Evolutionary conservation across 805 yeast species (phyloP).

Genomic region (Priceomyces haplophilus): DNA sequence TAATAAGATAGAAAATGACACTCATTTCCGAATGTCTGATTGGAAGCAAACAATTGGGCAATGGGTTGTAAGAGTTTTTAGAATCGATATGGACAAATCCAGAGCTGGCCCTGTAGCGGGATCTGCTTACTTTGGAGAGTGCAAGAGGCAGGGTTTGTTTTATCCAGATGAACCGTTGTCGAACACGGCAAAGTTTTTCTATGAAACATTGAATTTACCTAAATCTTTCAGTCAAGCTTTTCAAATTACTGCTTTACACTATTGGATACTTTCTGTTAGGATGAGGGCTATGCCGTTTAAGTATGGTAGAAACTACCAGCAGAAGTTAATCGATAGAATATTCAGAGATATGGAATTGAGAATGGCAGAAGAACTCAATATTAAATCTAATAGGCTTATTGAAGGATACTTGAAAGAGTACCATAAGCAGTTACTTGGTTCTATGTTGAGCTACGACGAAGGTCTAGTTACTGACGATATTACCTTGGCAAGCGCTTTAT

Average conservation of each 20-base stretch:
- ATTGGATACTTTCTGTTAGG: conserved; percentile 90
- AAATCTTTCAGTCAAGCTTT: conserved; percentile 93
- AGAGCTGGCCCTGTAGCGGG: conserved; percentile 96
- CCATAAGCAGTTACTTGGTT: conserved; percentile 85
- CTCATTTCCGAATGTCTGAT: conserved; percentile 33
- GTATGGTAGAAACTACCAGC: conserved; percentile 86
- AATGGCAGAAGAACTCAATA: conserved; percentile 81
- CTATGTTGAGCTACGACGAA: conserved; percentile 88
- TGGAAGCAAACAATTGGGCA: conserved; percentile 57
- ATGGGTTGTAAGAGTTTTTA: conserved; percentile 54
- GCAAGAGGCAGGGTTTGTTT: conserved; percentile 80
- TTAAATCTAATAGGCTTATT: conserved; percentile 73
- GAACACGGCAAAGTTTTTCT: conserved; percentile 77
- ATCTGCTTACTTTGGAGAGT: conserved; percentile 77
- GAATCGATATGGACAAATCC: conserved; percentile 85
- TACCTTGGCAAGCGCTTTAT: conserved; percentile 71
- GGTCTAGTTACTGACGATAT: conserved; percentile 79
- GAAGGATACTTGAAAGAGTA: conserved; percentile 87
- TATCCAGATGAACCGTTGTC: conserved; percentile 71
- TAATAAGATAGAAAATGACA: conserved; percentile 34
- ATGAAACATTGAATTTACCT: conserved; percentile 78
- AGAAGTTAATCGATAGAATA: conserved; percentile 82
- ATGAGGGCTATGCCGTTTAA: conserved; percentile 96
- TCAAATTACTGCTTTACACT: conserved; percentile 85
- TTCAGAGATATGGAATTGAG: conserved; percentile 88